Conservation (phyloP, 108 stramenopile genomes). For the Nitzschia palea region DNA sequence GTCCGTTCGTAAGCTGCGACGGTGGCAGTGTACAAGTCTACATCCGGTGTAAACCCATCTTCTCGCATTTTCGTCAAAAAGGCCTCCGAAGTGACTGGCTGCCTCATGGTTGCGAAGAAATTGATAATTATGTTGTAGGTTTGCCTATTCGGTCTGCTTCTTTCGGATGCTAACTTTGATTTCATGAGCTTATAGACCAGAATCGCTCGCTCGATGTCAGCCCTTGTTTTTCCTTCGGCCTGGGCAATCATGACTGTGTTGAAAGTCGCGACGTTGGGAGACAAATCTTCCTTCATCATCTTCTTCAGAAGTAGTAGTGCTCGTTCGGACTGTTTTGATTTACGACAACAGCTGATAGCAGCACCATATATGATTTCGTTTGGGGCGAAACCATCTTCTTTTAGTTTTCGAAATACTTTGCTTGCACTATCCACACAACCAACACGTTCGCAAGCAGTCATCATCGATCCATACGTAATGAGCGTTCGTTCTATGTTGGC, state of each 20-base stretch:
- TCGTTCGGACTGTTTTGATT: slow-evolving; percentile 61
- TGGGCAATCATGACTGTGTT: slow-evolving; percentile 78
- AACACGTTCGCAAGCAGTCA: slow-evolving; percentile 83
- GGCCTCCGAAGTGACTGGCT: slow-evolving; percentile 63
- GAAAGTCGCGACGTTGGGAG: slow-evolving; percentile 77
- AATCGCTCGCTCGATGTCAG: slow-evolving; percentile 53
- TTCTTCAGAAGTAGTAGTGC: slow-evolving; percentile 62
- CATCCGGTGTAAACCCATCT: slow-evolving; percentile 72
- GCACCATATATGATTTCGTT: slow-evolving; percentile 87
- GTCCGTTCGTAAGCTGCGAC: slow-evolving; percentile 75
- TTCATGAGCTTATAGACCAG: slow-evolving; percentile 69
- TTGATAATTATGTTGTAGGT: slow-evolving; percentile 78
- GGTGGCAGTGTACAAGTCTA: slow-evolving; percentile 73
- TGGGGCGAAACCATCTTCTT: slow-evolving; percentile 44
- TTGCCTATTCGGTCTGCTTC: slow-evolving; percentile 59
- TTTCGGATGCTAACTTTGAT: slow-evolving; percentile 32
- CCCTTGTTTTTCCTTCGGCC: slow-evolving; percentile 42
- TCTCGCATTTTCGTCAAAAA: slow-evolving; percentile 70
- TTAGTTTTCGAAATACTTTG: slow-evolving; percentile 65
- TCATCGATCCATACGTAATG: slow-evolving; percentile 77
- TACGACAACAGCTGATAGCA: slow-evolving; percentile 77
- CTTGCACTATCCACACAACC: slow-evolving; percentile 60
- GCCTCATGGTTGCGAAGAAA: slow-evolving; percentile 46
- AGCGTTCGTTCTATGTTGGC: slow-evolving; percentile 53
- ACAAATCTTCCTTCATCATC: slow-evolving; percentile 73